These are phyloP conservation scores for Penicillium robsamsonii DNA, from an alignment of 495 filamentous ascomycete genomes.

Conservation along the genomic window DNA sequence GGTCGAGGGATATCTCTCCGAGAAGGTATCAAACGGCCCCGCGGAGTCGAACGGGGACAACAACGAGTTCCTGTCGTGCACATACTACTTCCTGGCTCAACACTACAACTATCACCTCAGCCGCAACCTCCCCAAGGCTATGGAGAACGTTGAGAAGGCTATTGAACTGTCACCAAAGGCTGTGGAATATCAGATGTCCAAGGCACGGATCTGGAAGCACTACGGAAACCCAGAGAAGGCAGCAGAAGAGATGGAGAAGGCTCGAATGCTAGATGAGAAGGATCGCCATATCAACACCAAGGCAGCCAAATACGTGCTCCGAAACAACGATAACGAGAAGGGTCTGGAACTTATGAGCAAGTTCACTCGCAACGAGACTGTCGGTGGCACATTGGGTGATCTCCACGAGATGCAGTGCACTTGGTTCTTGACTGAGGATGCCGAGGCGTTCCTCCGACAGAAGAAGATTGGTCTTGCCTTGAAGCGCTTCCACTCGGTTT, in stretches of 20 bases:
- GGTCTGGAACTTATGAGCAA: conserved; percentile 86
- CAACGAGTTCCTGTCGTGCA: conserved; percentile 65
- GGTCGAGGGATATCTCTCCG: conserved; percentile 72
- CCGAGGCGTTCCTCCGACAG: conserved; percentile 82
- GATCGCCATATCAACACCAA: conserved; percentile 99
- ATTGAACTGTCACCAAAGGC: conserved; percentile 72
- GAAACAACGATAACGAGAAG: conserved; percentile 85
- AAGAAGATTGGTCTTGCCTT: conserved; percentile 80
- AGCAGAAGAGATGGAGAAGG: conserved; percentile 83
- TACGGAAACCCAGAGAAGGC: conserved; percentile 77
- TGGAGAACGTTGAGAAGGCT: conserved; percentile 76
- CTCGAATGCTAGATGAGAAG: conserved; percentile 75
- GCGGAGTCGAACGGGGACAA: conserved; percentile 52
- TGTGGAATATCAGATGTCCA: conserved; percentile 93
- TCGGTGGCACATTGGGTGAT: conserved; percentile 84
- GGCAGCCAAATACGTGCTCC: conserved; percentile 92
- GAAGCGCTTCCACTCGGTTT: conserved; percentile 82
- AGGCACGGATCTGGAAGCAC: conserved; percentile 93
- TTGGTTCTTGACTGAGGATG: conserved; percentile 96
- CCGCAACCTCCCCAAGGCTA: conserved; percentile 77
- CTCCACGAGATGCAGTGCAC: conserved; percentile 98
- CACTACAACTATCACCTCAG: conserved; percentile 93
- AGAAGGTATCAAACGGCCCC: conserved; percentile 44
- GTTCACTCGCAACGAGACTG: conserved; percentile 88
- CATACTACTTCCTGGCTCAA: conserved; percentile 89